Evolutionary conservation across 768 basidiomycete species (phyloP), one percentile per base, ranked within the genome.

Genomic region (Macrolepiota albuminosa): DNA sequence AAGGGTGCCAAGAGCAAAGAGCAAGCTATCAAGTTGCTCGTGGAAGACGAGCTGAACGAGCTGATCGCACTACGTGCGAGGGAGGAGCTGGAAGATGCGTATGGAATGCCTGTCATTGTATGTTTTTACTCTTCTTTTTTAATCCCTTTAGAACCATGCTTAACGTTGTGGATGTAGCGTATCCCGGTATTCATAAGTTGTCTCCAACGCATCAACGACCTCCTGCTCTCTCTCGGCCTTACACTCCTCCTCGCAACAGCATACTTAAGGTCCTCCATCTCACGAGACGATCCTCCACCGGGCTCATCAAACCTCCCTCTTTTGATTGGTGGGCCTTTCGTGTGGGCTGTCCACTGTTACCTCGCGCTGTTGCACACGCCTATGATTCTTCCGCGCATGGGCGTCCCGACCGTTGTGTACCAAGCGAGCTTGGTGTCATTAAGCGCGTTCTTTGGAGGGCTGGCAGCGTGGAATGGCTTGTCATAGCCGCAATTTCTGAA

Each of bases 181-280:
- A 89, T 94, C 34, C 91, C 91, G 0, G 84, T 89, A 3, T 89
- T 93, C 68, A 80, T 94, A 21, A 83, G 86, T 8, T 88, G 85
- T 67, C 76, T 94, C 56, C 88, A 91, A 68, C 83, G 91, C 56
- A 73, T 91, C 61, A 90, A 91, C 69, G 81, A 86, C 5, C 80
- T 92, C 61, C 69, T 93, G 7, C 80, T 90, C 56, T 83, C 88
- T 13, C 68, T 92, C 18, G 90, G 89, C 9, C 75, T 86, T 50
- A 85, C 79, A 42, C 81, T 91, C 29, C 72, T 87, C 57, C 70
- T 89, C 42, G 80, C 85, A 11, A 79, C 83, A 31, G 79, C 83
- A 29, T 88, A 87, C 67, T 81, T 89, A 63, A 78, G 78, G 56
- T 82, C 84, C 2, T 71, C 84, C 0, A 67, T 84, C 10, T 33